Evolutionary conservation across 2,329 filamentous ascomycete species (phyloP), one percentile per base, ranked within the genome.

Genomic region (Fusarium brevicatenulatum): DNA sequence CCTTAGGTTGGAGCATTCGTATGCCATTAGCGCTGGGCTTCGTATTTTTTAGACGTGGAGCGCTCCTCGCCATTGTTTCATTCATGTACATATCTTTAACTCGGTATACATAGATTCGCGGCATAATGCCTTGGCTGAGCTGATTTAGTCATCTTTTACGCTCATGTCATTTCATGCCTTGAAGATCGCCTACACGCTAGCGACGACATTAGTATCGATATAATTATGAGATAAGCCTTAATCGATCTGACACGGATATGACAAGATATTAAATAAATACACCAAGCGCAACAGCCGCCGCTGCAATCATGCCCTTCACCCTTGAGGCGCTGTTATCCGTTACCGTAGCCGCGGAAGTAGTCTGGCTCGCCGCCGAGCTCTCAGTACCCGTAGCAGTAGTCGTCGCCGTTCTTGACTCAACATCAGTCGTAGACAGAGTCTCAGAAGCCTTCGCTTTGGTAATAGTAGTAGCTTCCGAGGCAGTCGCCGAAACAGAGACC

Each of bases 201-300:
- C 0, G 1, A 6, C 7, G n/a, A 23, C 15, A 43, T 16, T 1
- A 18, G 0, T 12, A 44, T 12, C 15, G 42, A 8, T 4, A 4
- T 2, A 23, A 23, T 18, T 11, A 11, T 9, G 7, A 4, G 15
- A 43, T 7, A 8, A 4, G 13, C 5, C 39, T 15, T 21, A 42
- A 15, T n/a, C 5, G 6, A 15, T n/a, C 12, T n/a, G 5, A 9
- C 5, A 2, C 12, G 2, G 12, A 42, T n/a, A 23, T 18, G 9
- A 12, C 2, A 23, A 43, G 42, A 23, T 4, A 12, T 18, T 23
- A 44, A 12, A 46, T 34, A 2, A 57, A 36, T 2, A 28, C 23
- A 7, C 54, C 40, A 28, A 57, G 2, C 0, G 54, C 54, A 8
- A 57, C 25, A 3, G 30, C 54, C 0, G 23, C 54, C 0, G n/a